Evolutionary conservation across 495 filamentous ascomycete species (phyloP), one percentile per base, ranked within the genome.

Genomic region (Daldinia concentrica): DNA sequence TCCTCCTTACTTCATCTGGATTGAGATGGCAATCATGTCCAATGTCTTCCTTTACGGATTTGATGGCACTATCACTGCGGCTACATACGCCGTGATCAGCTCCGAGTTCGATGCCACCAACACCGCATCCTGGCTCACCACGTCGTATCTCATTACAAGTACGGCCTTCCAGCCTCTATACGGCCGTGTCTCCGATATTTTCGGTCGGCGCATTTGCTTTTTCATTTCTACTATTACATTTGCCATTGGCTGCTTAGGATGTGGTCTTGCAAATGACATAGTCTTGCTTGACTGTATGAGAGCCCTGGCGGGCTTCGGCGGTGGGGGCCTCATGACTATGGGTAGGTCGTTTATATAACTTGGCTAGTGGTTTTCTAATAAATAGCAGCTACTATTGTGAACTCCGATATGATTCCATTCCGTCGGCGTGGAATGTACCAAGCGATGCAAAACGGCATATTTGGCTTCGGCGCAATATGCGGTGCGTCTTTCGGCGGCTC

Each of bases 111-210:
- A 82, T 41, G 84, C 83, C 0, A 82, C 83, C 17, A 84, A 85
- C 69, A 86, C 81, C 7, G 79, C 83, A 1, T 85, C 79, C 6
- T 94, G 91, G 91, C 87, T 91, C 5, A 92, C 90, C n/a, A 93
- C 90, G 0, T 91, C 90, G 3, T 90, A 90, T 26, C 79, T 93
- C 19, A 89, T 94, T 59, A 89, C 90, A 2, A 91, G 91, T 73
- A 91, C 89, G 11, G 88, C 89, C 60, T 92, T 91, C 59, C 84
- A 85, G 55, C 81, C 81, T 14, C 64, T 82, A 34, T 82, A 82
- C 36, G 80, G 81, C 0, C 81, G 85, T 1, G 73, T 86, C 4
- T 83, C 84, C 3, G 80, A 88, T 62, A 81, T 87, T 15, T 87
- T 86, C 39, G 88, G 88, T 1, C 82, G 86, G 0, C 78, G 84